These are phyloP conservation scores for Puccinia sorghi DNA, from an alignment of 1,284 basidiomycete genomes.

Conservation along the genomic window DNA sequence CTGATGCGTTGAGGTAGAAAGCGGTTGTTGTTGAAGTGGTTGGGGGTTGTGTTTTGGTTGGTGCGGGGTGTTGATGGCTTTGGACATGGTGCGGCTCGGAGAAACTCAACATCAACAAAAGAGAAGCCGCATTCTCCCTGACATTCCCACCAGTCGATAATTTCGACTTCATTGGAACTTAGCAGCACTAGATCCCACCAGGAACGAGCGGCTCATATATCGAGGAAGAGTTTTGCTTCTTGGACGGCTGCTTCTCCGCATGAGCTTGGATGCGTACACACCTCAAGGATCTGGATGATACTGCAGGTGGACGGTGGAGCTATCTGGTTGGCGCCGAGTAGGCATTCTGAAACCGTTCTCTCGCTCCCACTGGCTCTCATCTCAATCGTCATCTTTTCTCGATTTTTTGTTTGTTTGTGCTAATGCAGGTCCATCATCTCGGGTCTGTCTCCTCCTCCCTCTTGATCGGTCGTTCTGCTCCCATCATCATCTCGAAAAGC, in stretches of 20 bases:
- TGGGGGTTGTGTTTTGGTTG: too few species aligned
- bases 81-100: too few species aligned
- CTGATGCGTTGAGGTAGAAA: too few species aligned
- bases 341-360: neutral
- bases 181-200: too few species aligned
- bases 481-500: neutral
- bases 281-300: conserved; percentile 44
- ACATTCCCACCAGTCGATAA: too few species aligned
- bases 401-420: neutral
- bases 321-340: conserved; percentile 39
- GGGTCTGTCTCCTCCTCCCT: conserved; percentile 19
- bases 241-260: conserved; percentile 7
- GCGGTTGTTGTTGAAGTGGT: too few species aligned
- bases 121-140: too few species aligned
- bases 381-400: neutral
- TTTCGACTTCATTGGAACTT: too few species aligned
- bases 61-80: too few species aligned
- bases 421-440: conserved; percentile 27
- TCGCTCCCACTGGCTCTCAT: neutral
- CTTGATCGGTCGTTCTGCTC: neutral
- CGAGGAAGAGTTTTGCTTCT: neutral
- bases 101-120: too few species aligned
- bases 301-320: conserved; percentile 6
- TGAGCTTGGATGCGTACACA: conserved; percentile 42
- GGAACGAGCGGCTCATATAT: too few species aligned